Evolutionary conservation across 306 rosid species (phyloP).

Genomic region (Pachyrhizus erosus): DNA sequence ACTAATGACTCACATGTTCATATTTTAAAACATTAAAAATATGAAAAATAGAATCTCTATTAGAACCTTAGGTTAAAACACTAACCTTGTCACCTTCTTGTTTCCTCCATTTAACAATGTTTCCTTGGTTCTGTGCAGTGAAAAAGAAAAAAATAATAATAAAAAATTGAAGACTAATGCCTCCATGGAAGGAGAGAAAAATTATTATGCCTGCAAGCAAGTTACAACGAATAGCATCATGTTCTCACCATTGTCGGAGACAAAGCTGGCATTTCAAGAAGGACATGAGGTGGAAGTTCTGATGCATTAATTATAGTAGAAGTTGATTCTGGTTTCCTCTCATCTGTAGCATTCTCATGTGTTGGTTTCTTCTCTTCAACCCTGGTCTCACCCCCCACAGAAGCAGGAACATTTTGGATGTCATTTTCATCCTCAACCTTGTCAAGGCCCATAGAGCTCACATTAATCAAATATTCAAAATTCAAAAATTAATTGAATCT

Average conservation of each 20-base stretch:
- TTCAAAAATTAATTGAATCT: constrained; percentile 25
- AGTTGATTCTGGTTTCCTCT: constrained; percentile 57
- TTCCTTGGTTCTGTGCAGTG: constrained; percentile 81
- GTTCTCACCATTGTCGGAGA: constrained; percentile 93
- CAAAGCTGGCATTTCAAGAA: constrained; percentile 93
- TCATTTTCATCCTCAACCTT: constrained; percentile 92
- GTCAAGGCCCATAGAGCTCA: constrained; percentile 49
- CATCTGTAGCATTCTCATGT: constrained; percentile 52
- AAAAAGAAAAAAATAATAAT: constrained; percentile 35
- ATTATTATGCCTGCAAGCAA: constrained; percentile 22
- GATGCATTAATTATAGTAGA: constrained; percentile 58
- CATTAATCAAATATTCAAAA: constrained; percentile 42
- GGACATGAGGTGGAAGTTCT: constrained; percentile 82
- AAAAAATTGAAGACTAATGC: constrained; percentile 16
- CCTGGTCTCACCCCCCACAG: constrained; percentile 53
- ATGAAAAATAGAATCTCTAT: constrained; percentile 22
- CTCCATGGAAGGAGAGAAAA: constrained; percentile 40
- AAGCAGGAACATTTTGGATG: constrained; percentile 77
- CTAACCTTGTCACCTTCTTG: constrained; percentile 98
- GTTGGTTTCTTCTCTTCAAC: constrained; percentile 54
- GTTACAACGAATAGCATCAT: constrained; percentile 19
- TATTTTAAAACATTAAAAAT: constrained; percentile 25
- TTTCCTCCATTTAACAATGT: constrained; percentile 86
- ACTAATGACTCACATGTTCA: constrained; percentile 31
- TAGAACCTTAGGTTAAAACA: constrained; percentile 37